These are phyloP conservation scores for Aspergillus sp. DNA, from an alignment of 2,329 filamentous ascomycete species.

Conservation along the genomic window DNA sequence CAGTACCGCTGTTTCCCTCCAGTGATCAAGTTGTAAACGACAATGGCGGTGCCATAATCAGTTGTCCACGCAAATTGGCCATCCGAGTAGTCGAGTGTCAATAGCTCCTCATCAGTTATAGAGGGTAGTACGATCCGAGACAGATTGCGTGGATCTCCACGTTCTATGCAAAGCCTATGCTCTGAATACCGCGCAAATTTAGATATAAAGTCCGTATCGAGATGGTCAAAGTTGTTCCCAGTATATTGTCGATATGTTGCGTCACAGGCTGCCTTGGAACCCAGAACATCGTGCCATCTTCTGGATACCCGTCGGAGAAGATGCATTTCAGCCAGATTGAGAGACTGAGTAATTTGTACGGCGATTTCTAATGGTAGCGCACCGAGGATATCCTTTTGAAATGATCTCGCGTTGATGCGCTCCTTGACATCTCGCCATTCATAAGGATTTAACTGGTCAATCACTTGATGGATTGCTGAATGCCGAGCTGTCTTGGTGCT, in stretches of 20 bases:
- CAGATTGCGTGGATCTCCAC: slow-evolving; percentile 27
- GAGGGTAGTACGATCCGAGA: neutral
- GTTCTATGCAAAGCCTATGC: slow-evolving; percentile 29
- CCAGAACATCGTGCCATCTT: slow-evolving; percentile 37
- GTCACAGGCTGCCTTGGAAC: slow-evolving; percentile 28
- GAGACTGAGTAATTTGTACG: slow-evolving; percentile 30
- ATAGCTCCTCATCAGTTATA: slow-evolving; percentile 1
- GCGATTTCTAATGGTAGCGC: slow-evolving; percentile 40
- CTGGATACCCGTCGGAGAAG: slow-evolving; percentile 37
- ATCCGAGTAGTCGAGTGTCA: slow-evolving; percentile 25
- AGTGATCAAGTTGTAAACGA: slow-evolving; percentile 22
- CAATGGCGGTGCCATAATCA: slow-evolving; percentile 17
- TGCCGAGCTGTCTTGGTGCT: slow-evolving; percentile 27
- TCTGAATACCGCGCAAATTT: slow-evolving; percentile 26
- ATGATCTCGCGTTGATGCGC: slow-evolving; percentile 25
- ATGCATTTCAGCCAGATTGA: slow-evolving; percentile 35
- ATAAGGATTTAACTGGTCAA: slow-evolving; percentile 31
- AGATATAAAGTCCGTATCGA: neutral
- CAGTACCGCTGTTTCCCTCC: slow-evolving; percentile 21
- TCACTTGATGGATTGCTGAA: slow-evolving; percentile 29
- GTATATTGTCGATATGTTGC: slow-evolving; percentile 24
- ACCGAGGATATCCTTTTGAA: slow-evolving; percentile 41
- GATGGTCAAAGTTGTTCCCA: slow-evolving; percentile 7
- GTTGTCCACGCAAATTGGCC: slow-evolving; percentile 28
- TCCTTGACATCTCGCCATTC: slow-evolving; percentile 39